phyloP scores from a whole-genome alignment of 169 alveolate species.

The Cryptosporidium canis region DNA sequence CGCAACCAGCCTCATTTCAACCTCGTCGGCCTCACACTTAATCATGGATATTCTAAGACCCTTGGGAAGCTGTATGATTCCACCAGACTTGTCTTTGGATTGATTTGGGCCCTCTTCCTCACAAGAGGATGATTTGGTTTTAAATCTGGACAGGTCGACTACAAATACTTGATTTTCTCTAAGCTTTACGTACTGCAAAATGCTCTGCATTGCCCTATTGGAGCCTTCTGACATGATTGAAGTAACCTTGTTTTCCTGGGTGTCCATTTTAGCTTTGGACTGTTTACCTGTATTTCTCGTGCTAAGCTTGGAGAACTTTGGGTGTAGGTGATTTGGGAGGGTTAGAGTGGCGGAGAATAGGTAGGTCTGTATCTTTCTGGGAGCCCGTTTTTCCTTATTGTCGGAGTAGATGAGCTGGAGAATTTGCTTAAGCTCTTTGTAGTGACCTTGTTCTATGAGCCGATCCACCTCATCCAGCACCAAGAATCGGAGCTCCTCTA shows the following conservation, averaged over 20 bases:
- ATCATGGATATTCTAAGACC: constrained; percentile 79
- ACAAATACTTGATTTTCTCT: constrained; percentile 34
- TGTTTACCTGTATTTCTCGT: constrained; percentile 20
- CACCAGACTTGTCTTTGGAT: constrained; percentile 2
- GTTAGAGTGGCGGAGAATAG: constrained; percentile 32
- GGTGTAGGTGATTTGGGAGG: constrained; percentile 48
- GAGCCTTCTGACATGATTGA: constrained; percentile 28
- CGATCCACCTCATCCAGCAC: constrained; percentile 92
- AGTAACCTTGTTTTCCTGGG: not conserved
- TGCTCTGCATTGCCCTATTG: constrained; percentile 46
- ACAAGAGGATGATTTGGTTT: not conserved
- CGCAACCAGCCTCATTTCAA: constrained; percentile 79
- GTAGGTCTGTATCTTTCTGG: constrained; percentile 69
- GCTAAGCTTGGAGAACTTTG: constrained; percentile 29
- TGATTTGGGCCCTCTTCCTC: not conserved
- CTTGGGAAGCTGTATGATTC: constrained; percentile 77
- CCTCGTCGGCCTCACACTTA: constrained; percentile 74
- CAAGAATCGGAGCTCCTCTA: constrained; percentile 74
- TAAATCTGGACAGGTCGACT: constrained; percentile 52
- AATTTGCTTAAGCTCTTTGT: constrained; percentile 78
- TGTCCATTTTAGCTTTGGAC: not conserved
- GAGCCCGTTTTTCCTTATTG: not conserved
- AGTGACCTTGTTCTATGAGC: constrained; percentile 83
- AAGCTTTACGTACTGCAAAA: constrained; percentile 65
- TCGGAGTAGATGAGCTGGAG: constrained; percentile 78